These are phyloP conservation scores for Ochetophila trinervis DNA, from an alignment of 306 rosid genomes.

Conservation along the genomic window DNA sequence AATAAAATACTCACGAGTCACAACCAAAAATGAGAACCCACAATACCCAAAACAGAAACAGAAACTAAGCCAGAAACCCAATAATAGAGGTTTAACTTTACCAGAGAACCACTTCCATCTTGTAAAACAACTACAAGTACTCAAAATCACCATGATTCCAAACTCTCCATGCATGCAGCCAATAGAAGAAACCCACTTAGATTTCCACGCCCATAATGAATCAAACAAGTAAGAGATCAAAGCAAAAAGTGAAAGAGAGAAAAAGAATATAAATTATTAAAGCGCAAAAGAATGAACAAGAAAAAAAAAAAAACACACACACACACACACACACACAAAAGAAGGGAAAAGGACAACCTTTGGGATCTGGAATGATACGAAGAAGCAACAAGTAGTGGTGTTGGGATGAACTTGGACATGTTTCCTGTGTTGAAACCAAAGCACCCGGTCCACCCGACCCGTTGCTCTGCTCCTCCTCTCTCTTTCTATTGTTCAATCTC, in stretches of 20 bases:
- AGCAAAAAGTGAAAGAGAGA: background rate
- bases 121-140: constrained; percentile 12
- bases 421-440: constrained; percentile 45
- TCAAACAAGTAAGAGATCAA: constrained; percentile 3
- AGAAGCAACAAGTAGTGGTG: constrained; percentile 51
- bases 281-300: background rate
- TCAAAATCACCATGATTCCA: constrained; percentile 41
- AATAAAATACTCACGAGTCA: constrained; percentile 2
- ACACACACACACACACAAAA: too few species aligned
- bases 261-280: background rate
- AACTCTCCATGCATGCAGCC: constrained; percentile 50
- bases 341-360: constrained; percentile 34
- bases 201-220: constrained; percentile 28
- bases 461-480: background rate
- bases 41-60: constrained; percentile 20
- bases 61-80: constrained; percentile 5
- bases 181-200: constrained; percentile 32
- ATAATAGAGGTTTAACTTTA: constrained; percentile 5
- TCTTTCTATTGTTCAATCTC: constrained; percentile 5
- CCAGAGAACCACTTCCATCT: constrained; percentile 25
- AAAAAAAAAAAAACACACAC: constrained; percentile 3
- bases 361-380: constrained; percentile 53
- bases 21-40: constrained; percentile 17
- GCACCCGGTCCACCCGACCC: constrained; percentile 11
- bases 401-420: constrained; percentile 64